Conservation (phyloP, 768 basidiomycete species). For the Antrodiella citrinella region DNA sequence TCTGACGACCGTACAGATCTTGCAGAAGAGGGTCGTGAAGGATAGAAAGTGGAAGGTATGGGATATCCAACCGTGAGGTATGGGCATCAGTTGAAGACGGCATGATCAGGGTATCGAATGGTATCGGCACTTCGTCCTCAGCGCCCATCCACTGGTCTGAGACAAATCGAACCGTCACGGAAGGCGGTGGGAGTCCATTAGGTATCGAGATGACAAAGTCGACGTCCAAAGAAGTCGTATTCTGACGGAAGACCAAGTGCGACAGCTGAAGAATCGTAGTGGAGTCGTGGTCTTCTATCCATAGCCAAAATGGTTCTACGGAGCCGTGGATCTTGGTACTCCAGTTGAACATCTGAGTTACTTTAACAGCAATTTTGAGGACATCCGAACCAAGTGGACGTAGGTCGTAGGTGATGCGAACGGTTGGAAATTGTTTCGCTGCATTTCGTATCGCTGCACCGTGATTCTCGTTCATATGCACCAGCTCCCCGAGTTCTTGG, state of each 20-base stretch:
- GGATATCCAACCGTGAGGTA: constrained; percentile 61
- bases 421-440: constrained; percentile 78
- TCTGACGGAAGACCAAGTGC: constrained; percentile 62
- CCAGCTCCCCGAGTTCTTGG: constrained; percentile 62
- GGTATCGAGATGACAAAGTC: constrained; percentile 80
- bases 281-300: constrained; percentile 87
- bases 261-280: constrained; percentile 74
- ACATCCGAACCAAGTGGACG: constrained; percentile 82
- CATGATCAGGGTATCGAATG: constrained; percentile 68
- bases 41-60: constrained; percentile 56
- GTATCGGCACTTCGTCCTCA: constrained; percentile 61
- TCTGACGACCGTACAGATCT: constrained; percentile 34
- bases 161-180: constrained; percentile 66
- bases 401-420: constrained; percentile 55
- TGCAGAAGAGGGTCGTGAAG: constrained; percentile 41
- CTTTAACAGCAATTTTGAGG: constrained; percentile 61
- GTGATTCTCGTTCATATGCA: constrained; percentile 82
- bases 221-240: constrained; percentile 48
- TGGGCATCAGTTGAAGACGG: constrained; percentile 50
- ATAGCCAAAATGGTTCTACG: constrained; percentile 88
- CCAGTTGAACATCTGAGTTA: constrained; percentile 75
- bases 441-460: constrained; percentile 72
- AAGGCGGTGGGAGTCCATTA: constrained; percentile 46
- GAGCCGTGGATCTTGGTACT: constrained; percentile 62
- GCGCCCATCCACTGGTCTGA: constrained; percentile 94